Evolutionary conservation across 208 protist genomes (phyloP), one percentile per base, ranked within the genome.

Genomic region (Phytomonas sp.): DNA sequence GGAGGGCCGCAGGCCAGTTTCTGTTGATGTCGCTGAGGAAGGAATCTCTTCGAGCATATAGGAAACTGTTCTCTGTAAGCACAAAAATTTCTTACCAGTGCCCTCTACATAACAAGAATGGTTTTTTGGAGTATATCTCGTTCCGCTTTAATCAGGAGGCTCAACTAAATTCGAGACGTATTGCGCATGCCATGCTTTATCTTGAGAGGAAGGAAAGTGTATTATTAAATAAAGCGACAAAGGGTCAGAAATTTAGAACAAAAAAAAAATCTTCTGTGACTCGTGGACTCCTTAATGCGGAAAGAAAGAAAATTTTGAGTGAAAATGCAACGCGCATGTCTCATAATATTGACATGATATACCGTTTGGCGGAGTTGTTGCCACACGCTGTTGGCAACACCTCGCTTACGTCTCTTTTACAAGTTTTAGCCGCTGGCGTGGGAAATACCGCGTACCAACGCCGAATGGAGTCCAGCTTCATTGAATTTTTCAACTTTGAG

Each of bases 351-450:
- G 72, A 88, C 64, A 37, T 78, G 4, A 77, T 78, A 23, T 77
- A 70, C 2, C 69, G 69, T 30, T 32, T 89, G 7, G 71, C 83
- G 0, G 66, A 78, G 23, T 40, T 76, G 23, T 46, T 95, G 4
- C 72, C 74, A 13, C 53, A 75, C 20, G 87, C 87, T 2, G 37
- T 77, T 4, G 85, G 66, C 13, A 82, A 88, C 37, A 66, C 59
- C 13, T 70, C 79, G 11, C 78, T 92, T 7, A 86, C 80, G 9
- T 93, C 87, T n/a, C 77, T 95, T 23, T 69, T 95, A 51, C 87
- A 91, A 46, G 83, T 88, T 5, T 74, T 95, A 15, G 81, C 83
- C 7, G 84, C 89, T 2, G 82, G 84, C 31, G 80, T 92, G 4
- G 89, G 89, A 0, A 93, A 91, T 62, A 43, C 13, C 8, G 46